phyloP scores from a whole-genome alignment of 352 stramenopile genomes.

The Blastocystis sp. region DNA sequence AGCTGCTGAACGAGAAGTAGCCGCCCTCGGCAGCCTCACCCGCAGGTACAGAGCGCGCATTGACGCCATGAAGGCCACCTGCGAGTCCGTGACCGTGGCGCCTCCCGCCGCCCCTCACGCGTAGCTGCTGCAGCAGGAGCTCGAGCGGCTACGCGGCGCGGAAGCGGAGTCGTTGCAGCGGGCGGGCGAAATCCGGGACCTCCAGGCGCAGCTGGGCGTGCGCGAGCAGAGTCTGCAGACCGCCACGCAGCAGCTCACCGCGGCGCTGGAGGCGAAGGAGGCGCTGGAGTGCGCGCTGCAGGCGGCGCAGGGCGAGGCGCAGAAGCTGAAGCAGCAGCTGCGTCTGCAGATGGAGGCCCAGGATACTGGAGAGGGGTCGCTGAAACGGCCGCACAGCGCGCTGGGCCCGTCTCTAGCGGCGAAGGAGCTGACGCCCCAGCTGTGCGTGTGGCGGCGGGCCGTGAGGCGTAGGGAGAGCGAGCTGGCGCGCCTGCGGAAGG shows the following conservation, averaged over 20 bases:
- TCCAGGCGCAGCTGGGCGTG: neutral
- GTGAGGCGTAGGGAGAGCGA: neutral
- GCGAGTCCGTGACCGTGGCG: neutral
- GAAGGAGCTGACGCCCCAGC: neutral
- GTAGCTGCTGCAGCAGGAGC: conserved; percentile 8
- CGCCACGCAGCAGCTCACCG: neutral
- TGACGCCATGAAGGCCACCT: neutral
- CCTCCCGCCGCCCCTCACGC: neutral
- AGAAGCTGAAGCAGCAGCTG: neutral
- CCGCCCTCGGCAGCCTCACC: neutral
- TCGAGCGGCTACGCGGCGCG: neutral
- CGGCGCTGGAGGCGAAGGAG: neutral
- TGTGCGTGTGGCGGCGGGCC: neutral
- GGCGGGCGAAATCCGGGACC: neutral
- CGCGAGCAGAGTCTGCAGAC: neutral
- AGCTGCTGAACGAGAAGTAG: neutral
- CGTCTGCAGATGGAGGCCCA: neutral
- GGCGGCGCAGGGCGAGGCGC: neutral
- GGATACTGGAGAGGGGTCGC: neutral
- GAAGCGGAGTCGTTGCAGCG: neutral
- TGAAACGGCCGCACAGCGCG: neutral
- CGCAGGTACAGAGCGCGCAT: neutral
- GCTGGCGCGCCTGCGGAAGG: neutral
- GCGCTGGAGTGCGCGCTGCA: neutral
- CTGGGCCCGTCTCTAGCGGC: neutral